Evolutionary conservation across 2,329 filamentous ascomycete species (phyloP), one percentile per base, ranked within the genome.

Genomic region (Fusarium secorum): DNA sequence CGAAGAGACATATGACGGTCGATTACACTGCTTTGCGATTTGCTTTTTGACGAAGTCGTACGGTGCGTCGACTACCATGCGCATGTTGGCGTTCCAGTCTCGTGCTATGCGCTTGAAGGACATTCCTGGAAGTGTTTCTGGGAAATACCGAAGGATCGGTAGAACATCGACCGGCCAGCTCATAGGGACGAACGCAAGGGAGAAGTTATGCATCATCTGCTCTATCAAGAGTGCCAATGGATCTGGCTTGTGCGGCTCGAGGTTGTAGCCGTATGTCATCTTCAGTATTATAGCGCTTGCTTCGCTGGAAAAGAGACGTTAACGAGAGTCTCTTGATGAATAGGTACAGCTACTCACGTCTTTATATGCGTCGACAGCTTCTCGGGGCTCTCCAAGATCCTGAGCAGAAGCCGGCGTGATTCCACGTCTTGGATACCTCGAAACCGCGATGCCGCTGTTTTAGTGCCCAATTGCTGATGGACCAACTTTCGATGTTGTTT

Each of bases 201-300:
- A 54, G 11, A 51, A 39, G 0, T 59, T 58, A 7, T 46, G 14
- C 64, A 64, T 59, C 60, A 64, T 64, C 3, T 42, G 20, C 1
- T 66, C 53, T 75, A 75, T 68, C 17, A 79, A 46, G 0, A 62
- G 32, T 1, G 78, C 71, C 5, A 80, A 33, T 0, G 70, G 65
- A 24, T 80, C 78, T 0, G 48, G 18, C 15, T 70, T 59, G 4
- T 70, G 18, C 1, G 73, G 70, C 20, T 77, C 71, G 11, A 73
- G 62, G 8, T 62, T 63, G 51, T 80, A 79, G 10, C 75, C 76
- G 28, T 78, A 79, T 3, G 71, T 64, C 11, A 74, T 74, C 32
- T 72, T 71, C 1, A 75, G 41, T 4, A 75, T 66, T 11, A 61
- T 74, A 6, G 71, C 66, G 14, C 64, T 60, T 0, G 73, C 75